Evolutionary conservation across 2,329 filamentous ascomycete species (phyloP), one percentile per base, ranked within the genome.

Genomic region (Talaromyces sp.): DNA sequence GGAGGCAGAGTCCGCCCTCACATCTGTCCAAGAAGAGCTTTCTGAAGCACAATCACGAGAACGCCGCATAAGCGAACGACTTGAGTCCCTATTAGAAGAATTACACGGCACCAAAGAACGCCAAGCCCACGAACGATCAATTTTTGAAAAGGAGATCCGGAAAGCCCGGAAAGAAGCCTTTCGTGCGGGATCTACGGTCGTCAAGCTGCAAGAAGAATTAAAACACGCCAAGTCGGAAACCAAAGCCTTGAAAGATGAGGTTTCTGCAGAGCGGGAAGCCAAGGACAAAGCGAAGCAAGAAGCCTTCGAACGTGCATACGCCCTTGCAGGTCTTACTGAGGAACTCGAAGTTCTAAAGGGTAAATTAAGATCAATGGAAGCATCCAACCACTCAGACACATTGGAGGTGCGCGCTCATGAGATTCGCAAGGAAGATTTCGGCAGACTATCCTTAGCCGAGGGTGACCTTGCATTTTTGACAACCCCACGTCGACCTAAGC

Each of bases 101-200:
- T 67, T 81, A 32, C 74, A 79, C 30, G 70, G 73, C 10, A 71
- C 76, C 13, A 83, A 83, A 63, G 77, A 80, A 58, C 74, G 80
- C 33, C 75, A 81, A 54, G 68, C 67, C 11, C 74, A 78, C 49
- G 75, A 79, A 57, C 68, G 77, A 56, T 62, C 70, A 2, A 65
- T 82, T 6, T 84, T 82, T 57, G 80, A 84, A 58, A 84, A 83
- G 57, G 82, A 85, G 61, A 75, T 84, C 29, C 72, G 80, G 40
- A 77, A 78, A 47, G 74, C 79, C 36, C 73, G 80, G 16, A 85
- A 84, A 64, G 82, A 84, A 60, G 80, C 81, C 1, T 84, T 83
- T 62, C 82, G 81, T 46, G 78, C 80, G 6, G 79, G 80, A 6
- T 82, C 82, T 1, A 72, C 74, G 2, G 57, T 84, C 22, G 77